Evolutionary conservation across 345 rosid genomes (phyloP).

Genomic region (Lagerstroemia speciosa): DNA sequence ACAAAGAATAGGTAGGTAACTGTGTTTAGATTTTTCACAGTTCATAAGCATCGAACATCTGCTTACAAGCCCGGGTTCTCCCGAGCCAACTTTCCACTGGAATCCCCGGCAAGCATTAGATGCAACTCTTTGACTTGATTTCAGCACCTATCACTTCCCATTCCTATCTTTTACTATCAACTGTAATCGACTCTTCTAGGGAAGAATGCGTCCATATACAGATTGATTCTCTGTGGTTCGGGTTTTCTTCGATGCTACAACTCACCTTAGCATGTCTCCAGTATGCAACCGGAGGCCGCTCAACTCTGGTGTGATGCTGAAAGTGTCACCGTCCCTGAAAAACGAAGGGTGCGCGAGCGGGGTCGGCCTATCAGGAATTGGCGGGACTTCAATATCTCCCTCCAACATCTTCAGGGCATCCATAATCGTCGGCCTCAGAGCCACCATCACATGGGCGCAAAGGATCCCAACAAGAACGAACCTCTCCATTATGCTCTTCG

Average conservation of each 20-base stretch:
- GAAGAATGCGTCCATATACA: no score
- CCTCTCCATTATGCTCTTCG: slow-evolving; percentile 72
- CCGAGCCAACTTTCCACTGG: neutral
- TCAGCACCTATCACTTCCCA: no score
- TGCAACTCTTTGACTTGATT: no score
- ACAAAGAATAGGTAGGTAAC: no score
- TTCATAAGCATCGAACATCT: neutral
- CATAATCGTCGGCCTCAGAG: slow-evolving; percentile 65
- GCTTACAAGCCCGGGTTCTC: neutral
- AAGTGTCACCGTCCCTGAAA: slow-evolving; percentile 20
- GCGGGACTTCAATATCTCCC: slow-evolving; percentile 79
- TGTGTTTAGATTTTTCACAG: neutral
- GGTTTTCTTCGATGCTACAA: no score
- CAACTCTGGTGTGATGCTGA: slow-evolving; percentile 45
- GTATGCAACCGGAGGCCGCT: slow-evolving; percentile 29
- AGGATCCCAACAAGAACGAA: slow-evolving; percentile 71
- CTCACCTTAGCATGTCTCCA: slow-evolving; percentile 28
- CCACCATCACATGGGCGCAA: slow-evolving; percentile 92
- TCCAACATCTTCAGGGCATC: slow-evolving; percentile 87
- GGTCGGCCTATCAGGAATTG: slow-evolving; percentile 66
- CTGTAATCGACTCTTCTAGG: no score
- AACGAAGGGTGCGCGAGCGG: slow-evolving; percentile 45
- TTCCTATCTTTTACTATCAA: no score
- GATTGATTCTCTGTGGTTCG: no score
- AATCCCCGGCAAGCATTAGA: neutral